These are phyloP conservation scores for Mallotus japonicus DNA, from an alignment of 441 rosid species.

Conservation along the genomic window DNA sequence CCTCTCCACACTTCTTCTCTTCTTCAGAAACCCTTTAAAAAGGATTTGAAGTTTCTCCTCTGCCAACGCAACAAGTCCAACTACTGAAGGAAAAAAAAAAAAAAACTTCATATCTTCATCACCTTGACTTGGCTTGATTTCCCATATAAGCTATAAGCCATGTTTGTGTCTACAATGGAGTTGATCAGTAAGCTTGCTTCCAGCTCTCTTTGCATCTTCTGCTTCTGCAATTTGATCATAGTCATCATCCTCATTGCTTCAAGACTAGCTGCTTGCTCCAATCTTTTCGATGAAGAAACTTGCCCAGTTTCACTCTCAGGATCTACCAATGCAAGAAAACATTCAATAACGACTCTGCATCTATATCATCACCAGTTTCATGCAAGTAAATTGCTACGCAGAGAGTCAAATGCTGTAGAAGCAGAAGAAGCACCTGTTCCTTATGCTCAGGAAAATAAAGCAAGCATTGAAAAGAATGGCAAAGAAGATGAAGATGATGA, in stretches of 20 bases:
- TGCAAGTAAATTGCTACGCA: not conserved
- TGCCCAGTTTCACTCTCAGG: conserved; percentile 11
- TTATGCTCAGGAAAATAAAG: not conserved
- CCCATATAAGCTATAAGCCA: not conserved
- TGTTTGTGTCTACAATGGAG: conserved; percentile 30
- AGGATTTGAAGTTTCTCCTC: not conserved
- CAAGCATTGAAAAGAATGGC: not conserved
- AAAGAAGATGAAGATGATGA: not conserved
- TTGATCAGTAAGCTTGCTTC: conserved; percentile 49
- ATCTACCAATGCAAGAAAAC: not conserved
- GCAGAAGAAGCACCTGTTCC: not conserved
- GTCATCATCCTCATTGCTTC: conserved; percentile 47
- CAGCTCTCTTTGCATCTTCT: conserved; percentile 48
- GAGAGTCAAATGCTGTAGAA: not conserved
- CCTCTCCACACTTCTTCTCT: not conserved
- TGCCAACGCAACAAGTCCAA: not conserved
- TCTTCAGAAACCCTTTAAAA: not conserved
- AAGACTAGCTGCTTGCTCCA: conserved; percentile 25
- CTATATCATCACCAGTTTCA: not conserved
- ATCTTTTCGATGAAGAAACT: conserved; percentile 20
- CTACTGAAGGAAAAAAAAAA: no score
- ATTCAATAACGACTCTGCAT: not conserved
- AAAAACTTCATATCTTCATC: no score
- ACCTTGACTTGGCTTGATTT: no score
- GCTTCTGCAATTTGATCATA: conserved; percentile 61